These are phyloP conservation scores for Aspergillus haitiensis DNA, from an alignment of 495 filamentous ascomycete genomes.

Conservation along the genomic window DNA sequence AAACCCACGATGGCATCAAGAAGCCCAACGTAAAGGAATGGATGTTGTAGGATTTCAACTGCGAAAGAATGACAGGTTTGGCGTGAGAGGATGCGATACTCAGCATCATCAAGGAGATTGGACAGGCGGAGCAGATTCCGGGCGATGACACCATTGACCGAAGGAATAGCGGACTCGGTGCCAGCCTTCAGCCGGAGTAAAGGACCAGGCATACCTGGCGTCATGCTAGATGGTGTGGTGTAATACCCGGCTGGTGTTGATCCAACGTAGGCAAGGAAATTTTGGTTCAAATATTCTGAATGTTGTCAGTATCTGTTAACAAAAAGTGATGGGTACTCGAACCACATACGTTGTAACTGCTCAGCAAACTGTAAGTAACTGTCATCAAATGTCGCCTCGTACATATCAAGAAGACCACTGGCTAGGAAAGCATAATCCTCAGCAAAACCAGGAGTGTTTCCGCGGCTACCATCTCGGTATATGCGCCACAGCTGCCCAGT, in stretches of 20 bases:
- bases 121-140: conserved; percentile 80
- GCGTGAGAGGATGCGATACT: conserved; percentile 63
- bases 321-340: background rate
- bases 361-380: conserved; percentile 80
- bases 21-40: conserved; percentile 80
- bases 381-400: conserved; percentile 83
- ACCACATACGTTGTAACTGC: conserved; percentile 66
- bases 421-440: conserved; percentile 95
- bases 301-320: conserved; percentile 19
- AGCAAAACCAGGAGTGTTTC: conserved; percentile 76
- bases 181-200: conserved; percentile 90
- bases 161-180: conserved; percentile 88
- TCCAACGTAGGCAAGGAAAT: conserved; percentile 62
- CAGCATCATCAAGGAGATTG: conserved; percentile 64
- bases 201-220: conserved; percentile 69
- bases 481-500: conserved; percentile 69
- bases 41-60: conserved; percentile 87
- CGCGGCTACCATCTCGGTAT: conserved; percentile 66
- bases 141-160: conserved; percentile 80
- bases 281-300: conserved; percentile 62
- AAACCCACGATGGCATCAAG: conserved; percentile 74
- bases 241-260: conserved; percentile 72
- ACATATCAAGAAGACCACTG: conserved; percentile 80
- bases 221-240: conserved; percentile 64
- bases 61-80: conserved; percentile 82